Base-by-base conservation (phyloP, 148 eudicot genomes). In the Camellia sinensis region DNA sequence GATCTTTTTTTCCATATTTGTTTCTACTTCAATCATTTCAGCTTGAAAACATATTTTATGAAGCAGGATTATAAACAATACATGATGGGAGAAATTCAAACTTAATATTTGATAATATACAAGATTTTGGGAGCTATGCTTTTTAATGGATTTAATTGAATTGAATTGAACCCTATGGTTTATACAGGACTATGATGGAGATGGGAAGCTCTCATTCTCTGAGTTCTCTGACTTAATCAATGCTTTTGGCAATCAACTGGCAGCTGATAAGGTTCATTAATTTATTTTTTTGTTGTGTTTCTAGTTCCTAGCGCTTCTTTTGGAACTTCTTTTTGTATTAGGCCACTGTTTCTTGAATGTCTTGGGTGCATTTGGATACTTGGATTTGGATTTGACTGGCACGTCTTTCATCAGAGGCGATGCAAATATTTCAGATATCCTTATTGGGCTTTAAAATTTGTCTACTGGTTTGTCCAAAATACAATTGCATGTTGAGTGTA, bases 211-310 rank as follows among this genome's bases (percentile, higher is more conserved):
- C 79, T 90, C 97, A 45, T 89, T 86, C 53, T 82, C 89, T 5
- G 98, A 95, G 83, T 95, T 95, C 86, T 90, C 93, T 5, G 87
- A 87, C 48, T 84, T 95, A 77, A 86, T 95, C 64, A 73, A 90
- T 81, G 98, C 94, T 77, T 95, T 95, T 82, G 98, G 98, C 81
- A 95, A 95, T 86, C 89, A 88, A 88, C 81, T 85, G 79, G 97
- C 98, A 46, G 88, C 86, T 70, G 84, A 88, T 40, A 92, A 95
- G 97, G 98, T 95, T 78, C 37, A 29, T 69, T 82, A 10, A 50
- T 78, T 2, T 66, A 29, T 19, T 18, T 43, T 59, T 61, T 69
- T 5, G 75, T 29, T 45, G 29, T 29, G 19, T 44, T 37, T 0
- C 57, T 29, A 29, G 37, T 29, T 69, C 40, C 56, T 59, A 50